Base-by-base conservation (phyloP, 2,329 filamentous ascomycete species). In the Aureobasidium sp. region DNA sequence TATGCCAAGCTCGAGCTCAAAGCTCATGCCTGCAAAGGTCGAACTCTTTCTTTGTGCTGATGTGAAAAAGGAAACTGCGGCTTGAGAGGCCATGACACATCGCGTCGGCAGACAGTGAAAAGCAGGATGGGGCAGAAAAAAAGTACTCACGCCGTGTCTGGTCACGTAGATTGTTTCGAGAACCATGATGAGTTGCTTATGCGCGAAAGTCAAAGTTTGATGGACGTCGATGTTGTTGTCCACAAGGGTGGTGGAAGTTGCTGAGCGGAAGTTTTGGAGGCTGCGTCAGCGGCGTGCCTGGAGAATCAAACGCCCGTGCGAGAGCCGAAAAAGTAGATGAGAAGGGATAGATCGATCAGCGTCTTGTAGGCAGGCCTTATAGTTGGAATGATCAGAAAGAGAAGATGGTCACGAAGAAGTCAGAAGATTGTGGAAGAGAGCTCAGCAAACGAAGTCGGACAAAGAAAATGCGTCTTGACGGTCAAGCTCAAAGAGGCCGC, bases 131-230 rank as follows among this genome's bases (percentile, higher is more conserved):
- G 25, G 25, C 44, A 36, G 49, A 49, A 22, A 41, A 56, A 56
- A 15, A 14, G 7, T 1, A 79, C 79, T 73, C 77, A 81, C 79
- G 34, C 78, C 79, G 68, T 81, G 79, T 55, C 79, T 71, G 29
- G 79, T 75, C 58, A 81, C 73, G 68, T 81, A 80, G 63, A 81
- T 77, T 14, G 73, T 72, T 68, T 81, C 78, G 63, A 81, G 67
- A 37, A 74, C 71, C 73, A 75, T 75, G 45, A 65, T 55, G 44
- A 17, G 31, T 25, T 29, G 47, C 15, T 48, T 34, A 29, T 44
- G 25, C 12, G 17, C 47, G 9, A 39, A 41, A 49, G 44, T 49
- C 52, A 57, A 49, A 62, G 27, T 34, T 52, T 44, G 22, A 29
- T 15, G 17, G 27, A 36, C 17, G 45, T 31, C 27, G 57, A 20